Conservation (phyloP, 1,139 yeast species). For the Yamadazyma pseudoaaseri region DNA sequence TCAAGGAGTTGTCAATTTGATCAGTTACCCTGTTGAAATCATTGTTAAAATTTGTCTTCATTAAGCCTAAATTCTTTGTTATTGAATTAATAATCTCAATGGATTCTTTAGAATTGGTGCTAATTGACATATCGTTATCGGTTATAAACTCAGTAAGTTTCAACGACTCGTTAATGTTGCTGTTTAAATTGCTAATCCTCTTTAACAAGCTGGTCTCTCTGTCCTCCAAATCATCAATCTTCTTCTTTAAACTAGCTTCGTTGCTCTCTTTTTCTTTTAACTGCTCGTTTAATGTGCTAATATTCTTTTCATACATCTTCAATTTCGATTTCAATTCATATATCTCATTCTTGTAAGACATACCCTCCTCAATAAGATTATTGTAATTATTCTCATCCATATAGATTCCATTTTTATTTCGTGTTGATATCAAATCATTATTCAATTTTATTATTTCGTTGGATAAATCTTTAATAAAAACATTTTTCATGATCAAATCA, state of each 20-base stretch:
- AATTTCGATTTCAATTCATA: conserved; percentile 14
- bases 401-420: conserved; percentile 61
- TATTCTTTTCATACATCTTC: conserved; percentile 5
- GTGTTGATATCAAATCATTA: conserved; percentile 60
- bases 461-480: conserved; percentile 55
- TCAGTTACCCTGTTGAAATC: conserved; percentile 10
- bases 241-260: conserved; percentile 3
- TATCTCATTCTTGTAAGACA: conserved; percentile 15
- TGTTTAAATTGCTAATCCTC: conserved; percentile 6
- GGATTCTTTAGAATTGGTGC: conserved; percentile 5
- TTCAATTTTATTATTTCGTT: conserved; percentile 54
- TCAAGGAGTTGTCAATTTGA: conserved; percentile 11
- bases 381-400: conserved; percentile 59
- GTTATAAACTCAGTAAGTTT: conserved; percentile 5
- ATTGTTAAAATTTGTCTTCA: conserved; percentile 11
- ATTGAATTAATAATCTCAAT: conserved; percentile 7
- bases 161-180: conserved; percentile 7
- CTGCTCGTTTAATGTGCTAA: conserved; percentile 7
- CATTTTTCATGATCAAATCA: conserved; percentile 55
- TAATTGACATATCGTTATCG: conserved; percentile 3
- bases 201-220: conserved; percentile 6
- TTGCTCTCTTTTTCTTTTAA: conserved; percentile 5
- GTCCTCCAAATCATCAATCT: conserved; percentile 6
- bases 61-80: conserved; percentile 9
- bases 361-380: conserved; percentile 31